Conservation (phyloP, 2,329 filamentous ascomycete genomes). For the Diplodia sapinea region DNA sequence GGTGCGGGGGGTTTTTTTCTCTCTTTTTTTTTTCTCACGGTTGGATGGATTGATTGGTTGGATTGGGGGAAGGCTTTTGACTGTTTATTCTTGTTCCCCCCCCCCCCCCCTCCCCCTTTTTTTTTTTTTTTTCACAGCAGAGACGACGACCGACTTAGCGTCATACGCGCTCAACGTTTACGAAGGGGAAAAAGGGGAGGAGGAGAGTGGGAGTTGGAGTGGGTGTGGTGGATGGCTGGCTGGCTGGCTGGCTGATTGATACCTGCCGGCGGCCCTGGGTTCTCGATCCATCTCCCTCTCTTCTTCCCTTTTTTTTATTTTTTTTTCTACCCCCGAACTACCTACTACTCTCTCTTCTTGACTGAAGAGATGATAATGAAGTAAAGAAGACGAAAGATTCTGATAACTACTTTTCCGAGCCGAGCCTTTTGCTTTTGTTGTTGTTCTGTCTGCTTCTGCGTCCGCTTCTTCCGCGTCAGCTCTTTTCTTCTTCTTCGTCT, state of each 20-base stretch:
- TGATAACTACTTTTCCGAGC: neutral
- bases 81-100: too few relatives aligned
- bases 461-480: neutral
- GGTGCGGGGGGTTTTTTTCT: too few relatives aligned
- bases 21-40: too few relatives aligned
- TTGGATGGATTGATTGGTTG: too few relatives aligned
- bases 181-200: neutral
- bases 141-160: neutral
- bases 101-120: too few relatives aligned
- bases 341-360: neutral
- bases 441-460: neutral
- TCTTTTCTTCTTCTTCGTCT: neutral
- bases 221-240: too few relatives aligned
- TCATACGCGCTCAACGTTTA: neutral
- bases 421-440: neutral
- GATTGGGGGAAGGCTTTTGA: neutral
- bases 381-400: neutral
- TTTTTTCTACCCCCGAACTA: neutral
- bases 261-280: too few relatives aligned
- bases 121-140: neutral
- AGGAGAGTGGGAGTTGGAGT: too few relatives aligned
- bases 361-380: neutral
- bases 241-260: too few relatives aligned
- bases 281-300: too few relatives aligned
- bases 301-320: neutral